These are phyloP conservation scores for Saxophila tyrrhenica DNA, from an alignment of 495 filamentous ascomycete genomes.

Conservation along the genomic window DNA sequence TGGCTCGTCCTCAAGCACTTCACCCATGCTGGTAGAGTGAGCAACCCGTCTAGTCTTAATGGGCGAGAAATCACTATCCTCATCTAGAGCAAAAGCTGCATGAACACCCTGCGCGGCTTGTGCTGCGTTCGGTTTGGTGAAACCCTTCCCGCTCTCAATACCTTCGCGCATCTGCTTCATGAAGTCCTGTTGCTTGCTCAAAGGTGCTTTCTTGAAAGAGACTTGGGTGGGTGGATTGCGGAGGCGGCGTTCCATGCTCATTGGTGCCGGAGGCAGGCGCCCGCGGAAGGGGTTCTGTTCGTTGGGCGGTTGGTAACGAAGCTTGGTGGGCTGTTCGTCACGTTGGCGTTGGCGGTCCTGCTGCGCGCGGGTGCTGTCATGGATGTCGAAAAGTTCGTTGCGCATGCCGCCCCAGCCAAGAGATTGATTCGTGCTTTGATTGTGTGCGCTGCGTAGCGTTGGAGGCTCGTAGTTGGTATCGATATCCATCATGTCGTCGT, in stretches of 20 bases:
- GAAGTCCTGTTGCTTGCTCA: slow-evolving; percentile 35
- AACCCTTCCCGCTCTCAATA: slow-evolving; percentile 10
- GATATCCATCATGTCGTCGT: slow-evolving; percentile 17
- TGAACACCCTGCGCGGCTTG: not conserved
- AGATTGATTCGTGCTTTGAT: slow-evolving; percentile 5
- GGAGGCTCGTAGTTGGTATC: not conserved
- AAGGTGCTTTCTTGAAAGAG: slow-evolving; percentile 30
- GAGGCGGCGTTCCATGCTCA: slow-evolving; percentile 25
- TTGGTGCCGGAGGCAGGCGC: slow-evolving; percentile 13
- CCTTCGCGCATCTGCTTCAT: slow-evolving; percentile 26
- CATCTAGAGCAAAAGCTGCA: not conserved
- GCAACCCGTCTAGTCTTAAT: not conserved
- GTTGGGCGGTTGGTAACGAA: slow-evolving; percentile 9
- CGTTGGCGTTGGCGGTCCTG: slow-evolving; percentile 1
- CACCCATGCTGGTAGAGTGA: not conserved
- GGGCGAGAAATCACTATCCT: slow-evolving; percentile 13
- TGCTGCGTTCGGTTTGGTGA: not conserved
- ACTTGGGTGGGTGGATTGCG: slow-evolving; percentile 49
- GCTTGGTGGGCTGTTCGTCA: slow-evolving; percentile 6
- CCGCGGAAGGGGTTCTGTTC: slow-evolving; percentile 14
- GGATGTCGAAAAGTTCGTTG: slow-evolving; percentile 10
- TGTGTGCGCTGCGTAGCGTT: slow-evolving; percentile 1
- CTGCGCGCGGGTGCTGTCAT: not conserved
- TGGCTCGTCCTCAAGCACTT: not conserved
- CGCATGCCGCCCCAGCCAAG: slow-evolving; percentile 14